Conservation (phyloP, 2,329 filamentous ascomycete species). For the Aspergillus vadensis region DNA sequence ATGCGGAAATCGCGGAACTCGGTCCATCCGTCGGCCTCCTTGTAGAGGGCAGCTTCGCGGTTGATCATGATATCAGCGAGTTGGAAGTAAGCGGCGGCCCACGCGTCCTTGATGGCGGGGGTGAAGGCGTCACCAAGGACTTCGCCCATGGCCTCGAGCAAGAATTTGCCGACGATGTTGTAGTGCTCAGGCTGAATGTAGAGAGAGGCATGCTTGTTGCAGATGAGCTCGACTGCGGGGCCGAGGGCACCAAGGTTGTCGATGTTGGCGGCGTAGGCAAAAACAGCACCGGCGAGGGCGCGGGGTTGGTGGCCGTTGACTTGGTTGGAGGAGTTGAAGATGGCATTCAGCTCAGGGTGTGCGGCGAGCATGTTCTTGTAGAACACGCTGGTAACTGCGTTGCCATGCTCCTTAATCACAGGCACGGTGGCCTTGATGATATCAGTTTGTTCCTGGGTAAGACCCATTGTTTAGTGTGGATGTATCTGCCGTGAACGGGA, state of each 20-base stretch:
- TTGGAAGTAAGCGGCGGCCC: constrained; percentile 72
- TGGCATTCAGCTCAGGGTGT: constrained; percentile 66
- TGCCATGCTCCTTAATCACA: constrained; percentile 67
- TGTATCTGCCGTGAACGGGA: neutral
- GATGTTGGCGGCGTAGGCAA: constrained; percentile 72
- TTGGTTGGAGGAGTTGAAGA: constrained; percentile 74
- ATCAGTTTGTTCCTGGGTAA: constrained; percentile 63
- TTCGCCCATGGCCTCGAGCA: constrained; percentile 67
- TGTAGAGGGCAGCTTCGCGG: constrained; percentile 65
- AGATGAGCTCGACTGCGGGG: constrained; percentile 66
- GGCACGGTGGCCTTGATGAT: constrained; percentile 72
- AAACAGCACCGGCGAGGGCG: constrained; percentile 70
- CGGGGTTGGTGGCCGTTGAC: constrained; percentile 66
- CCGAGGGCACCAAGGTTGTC: constrained; percentile 64
- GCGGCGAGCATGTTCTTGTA: constrained; percentile 68
- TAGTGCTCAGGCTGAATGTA: constrained; percentile 71
- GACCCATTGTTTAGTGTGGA: constrained; percentile 33
- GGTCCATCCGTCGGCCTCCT: constrained; percentile 62
- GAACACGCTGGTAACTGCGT: constrained; percentile 69
- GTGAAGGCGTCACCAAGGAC: constrained; percentile 70
- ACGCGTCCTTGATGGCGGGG: constrained; percentile 64
- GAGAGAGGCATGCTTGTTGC: constrained; percentile 73
- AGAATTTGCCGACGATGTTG: constrained; percentile 67
- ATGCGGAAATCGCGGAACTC: constrained; percentile 70
- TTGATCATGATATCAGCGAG: constrained; percentile 72